Evolutionary conservation across 108 stramenopile species (phyloP), one percentile per base, ranked within the genome.

Genomic region (Skeletonema menzelii): DNA sequence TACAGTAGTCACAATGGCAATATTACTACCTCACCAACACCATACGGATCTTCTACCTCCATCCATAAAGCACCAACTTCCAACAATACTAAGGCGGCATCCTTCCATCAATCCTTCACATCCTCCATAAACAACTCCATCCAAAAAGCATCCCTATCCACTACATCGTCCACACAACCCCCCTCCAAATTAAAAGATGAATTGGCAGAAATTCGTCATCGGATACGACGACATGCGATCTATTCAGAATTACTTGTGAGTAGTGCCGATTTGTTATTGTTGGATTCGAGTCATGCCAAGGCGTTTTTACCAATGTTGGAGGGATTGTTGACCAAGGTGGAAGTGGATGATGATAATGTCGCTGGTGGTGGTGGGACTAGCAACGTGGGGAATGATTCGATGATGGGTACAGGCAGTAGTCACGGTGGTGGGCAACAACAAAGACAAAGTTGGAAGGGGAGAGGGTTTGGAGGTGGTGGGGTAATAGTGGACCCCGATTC

Each of bases 221-320:
- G 90, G 40, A 76, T 75, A 46, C 75, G 93, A 34, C 79, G 91
- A 28, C 88, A 91, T 65, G 70, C 87, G 27, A 76, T 91, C 3
- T 61, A 82, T 8, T 89, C 88, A 5, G 72, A 81, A 27, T 66
- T 94, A 27, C 65, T 94, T 1, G 34, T 87, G n/a, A 59, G 77
- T 4, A 84, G 87, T 5, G 78, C 91, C 15, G 87, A 86, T n/a
- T 72, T 87, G 53, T 62, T 94, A 12, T 17, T 82, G 56, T 56
- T 94, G 56, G 91, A 91, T 30, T 77, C 81, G 28, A 82, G 80
- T 42, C 80, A 87, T 42, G 88, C 86, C 26, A 81, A 84, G 65
- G 93, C 86, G 3, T 91, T 91, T 77, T 34, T 90, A 22, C 89
- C 88, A 27, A 89, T 94, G 84, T 67, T 94, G 55, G 76, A 87